Evolutionary conservation across 225 moss, liverwort and hornwort genomes (phyloP).

Genomic region (Neckera pumila): DNA sequence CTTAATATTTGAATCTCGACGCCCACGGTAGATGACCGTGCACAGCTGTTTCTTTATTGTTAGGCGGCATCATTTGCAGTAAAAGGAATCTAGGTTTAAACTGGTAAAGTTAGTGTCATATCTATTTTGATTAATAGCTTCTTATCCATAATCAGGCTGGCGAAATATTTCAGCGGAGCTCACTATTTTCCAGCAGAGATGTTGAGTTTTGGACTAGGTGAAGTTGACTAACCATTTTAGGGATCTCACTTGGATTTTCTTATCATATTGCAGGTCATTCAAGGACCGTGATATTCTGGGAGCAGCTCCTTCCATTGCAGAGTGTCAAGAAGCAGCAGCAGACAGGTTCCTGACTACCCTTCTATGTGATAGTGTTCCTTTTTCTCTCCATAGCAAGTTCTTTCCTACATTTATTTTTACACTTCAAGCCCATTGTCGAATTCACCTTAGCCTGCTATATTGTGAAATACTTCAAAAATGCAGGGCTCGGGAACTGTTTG

Average conservation of each 20-base stretch:
- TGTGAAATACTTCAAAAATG: conserved; percentile 4
- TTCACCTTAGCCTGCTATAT: neutral
- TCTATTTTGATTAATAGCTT: neutral
- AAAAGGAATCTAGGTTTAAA: neutral
- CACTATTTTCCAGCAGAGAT: neutral
- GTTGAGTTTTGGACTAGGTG: neutral
- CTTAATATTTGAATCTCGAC: conserved; percentile 38
- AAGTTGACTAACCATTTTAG: neutral
- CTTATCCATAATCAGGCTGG: neutral
- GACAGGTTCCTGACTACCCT: conserved; percentile 5
- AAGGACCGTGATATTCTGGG: conserved; percentile 29
- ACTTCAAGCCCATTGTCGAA: neutral
- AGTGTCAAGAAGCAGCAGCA: conserved; percentile 18
- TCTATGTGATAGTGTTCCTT: neutral
- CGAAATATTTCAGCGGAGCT: neutral
- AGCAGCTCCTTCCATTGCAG: conserved; percentile 38
- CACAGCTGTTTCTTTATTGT: neutral
- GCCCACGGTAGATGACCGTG: conserved; percentile 20
- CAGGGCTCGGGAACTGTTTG: conserved; percentile 76
- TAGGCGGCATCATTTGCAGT: neutral
- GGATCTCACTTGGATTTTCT: neutral
- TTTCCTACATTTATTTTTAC: neutral
- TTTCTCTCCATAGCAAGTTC: neutral
- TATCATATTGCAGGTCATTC: conserved; percentile 20
- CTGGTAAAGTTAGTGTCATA: neutral